phyloP scores from a whole-genome alignment of 805 yeast species.

The Candida ficus region DNA sequence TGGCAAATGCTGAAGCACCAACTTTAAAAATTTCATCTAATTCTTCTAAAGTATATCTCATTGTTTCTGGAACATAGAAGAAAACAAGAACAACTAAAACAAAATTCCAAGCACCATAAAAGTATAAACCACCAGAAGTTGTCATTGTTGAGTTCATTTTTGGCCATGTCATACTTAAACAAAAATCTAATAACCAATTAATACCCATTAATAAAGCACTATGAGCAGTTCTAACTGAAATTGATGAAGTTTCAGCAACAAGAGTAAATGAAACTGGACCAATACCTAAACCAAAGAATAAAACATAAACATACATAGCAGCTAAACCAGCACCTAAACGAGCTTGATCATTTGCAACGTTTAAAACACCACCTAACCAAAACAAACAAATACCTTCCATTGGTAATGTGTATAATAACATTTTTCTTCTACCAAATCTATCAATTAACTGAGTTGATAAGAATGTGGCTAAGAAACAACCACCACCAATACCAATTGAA shows the following conservation, averaged over 20 bases:
- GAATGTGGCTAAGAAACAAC: constrained; percentile 41
- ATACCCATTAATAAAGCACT: constrained; percentile 47
- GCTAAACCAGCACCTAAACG: constrained; percentile 39
- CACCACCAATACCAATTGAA: constrained; percentile 45
- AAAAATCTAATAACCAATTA: constrained; percentile 35
- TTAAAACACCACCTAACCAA: constrained; percentile 43
- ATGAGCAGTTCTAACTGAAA: constrained; percentile 45
- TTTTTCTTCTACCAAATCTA: constrained; percentile 43
- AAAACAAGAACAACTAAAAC: constrained; percentile 43
- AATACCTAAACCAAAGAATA: constrained; percentile 45
- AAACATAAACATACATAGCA: constrained; percentile 41
- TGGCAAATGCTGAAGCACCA: constrained; percentile 11
- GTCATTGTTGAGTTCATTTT: constrained; percentile 39
- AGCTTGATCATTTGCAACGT: constrained; percentile 31
- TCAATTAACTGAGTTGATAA: constrained; percentile 46
- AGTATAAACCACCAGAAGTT: constrained; percentile 45
- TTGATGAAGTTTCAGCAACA: constrained; percentile 49
- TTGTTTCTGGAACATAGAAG: constrained; percentile 53
- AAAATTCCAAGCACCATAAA: constrained; percentile 48
- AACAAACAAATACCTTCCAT: constrained; percentile 51
- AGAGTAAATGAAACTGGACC: constrained; percentile 53
- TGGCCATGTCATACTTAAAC: constrained; percentile 56
- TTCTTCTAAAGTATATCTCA: constrained; percentile 68
- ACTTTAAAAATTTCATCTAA: constrained; percentile 60
- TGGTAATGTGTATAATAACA: constrained; percentile 55